Conservation (phyloP, 1,284 basidiomycete genomes). For the Grifola frondosa region DNA sequence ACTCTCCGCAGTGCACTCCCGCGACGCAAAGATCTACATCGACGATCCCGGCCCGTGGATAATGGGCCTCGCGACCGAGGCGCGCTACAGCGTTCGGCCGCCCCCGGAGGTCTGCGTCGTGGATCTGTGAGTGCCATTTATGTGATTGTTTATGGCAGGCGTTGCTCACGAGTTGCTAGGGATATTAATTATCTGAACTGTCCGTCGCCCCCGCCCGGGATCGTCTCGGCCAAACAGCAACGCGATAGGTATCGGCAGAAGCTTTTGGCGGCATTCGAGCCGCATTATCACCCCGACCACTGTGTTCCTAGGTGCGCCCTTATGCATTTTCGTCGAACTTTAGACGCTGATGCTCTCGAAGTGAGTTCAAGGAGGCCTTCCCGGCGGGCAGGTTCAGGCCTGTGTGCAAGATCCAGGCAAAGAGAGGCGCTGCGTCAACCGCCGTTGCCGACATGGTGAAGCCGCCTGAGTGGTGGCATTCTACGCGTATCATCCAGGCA, state of each 20-base stretch:
- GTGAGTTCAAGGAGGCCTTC: slow-evolving; percentile 95
- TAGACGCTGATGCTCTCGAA: slow-evolving; percentile 29
- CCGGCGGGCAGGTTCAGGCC: slow-evolving; percentile 86
- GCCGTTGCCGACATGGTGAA: slow-evolving; percentile 85
- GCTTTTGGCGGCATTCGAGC: slow-evolving; percentile 78
- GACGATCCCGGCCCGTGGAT: slow-evolving; percentile 92
- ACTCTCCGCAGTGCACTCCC: slow-evolving; percentile 82
- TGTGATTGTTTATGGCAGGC: slow-evolving; percentile 2
- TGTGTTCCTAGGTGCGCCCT: slow-evolving; percentile 65
- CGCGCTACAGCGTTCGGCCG: slow-evolving; percentile 75
- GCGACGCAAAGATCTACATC: slow-evolving; percentile 88
- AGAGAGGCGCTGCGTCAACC: slow-evolving; percentile 74
- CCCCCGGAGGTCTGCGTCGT: slow-evolving; percentile 85
- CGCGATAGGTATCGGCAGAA: slow-evolving; percentile 83
- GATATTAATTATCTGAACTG: slow-evolving; percentile 91
- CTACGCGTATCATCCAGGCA: slow-evolving; percentile 82
- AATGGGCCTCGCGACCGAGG: slow-evolving; percentile 86
- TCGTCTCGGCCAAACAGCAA: slow-evolving; percentile 79
- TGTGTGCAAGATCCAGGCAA: slow-evolving; percentile 81
- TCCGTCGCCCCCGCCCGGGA: slow-evolving; percentile 73
- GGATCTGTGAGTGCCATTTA: slow-evolving; percentile 69
- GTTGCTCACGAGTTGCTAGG: slow-evolving; percentile 34
- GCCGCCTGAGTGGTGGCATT: slow-evolving; percentile 91
- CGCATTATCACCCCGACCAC: slow-evolving; percentile 82
- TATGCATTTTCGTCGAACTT: background rate